These are phyloP conservation scores for Leishmania arabica DNA, from an alignment of 208 protist species.

Conservation along the genomic window DNA sequence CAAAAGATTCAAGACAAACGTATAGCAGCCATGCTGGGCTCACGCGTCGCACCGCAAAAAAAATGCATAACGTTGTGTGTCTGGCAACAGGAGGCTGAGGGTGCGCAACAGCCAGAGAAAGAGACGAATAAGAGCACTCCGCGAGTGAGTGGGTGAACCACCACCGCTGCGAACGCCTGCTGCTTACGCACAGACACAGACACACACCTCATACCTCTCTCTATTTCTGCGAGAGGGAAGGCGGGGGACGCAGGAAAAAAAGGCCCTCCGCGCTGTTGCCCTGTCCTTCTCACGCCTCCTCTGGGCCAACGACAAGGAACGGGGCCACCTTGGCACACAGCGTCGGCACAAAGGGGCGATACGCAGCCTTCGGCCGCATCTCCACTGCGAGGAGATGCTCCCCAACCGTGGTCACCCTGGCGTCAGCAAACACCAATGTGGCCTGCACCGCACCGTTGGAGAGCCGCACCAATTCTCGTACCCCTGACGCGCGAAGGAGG, in stretches of 20 bases:
- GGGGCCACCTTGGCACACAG: conserved; percentile 56
- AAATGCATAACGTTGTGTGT: neutral
- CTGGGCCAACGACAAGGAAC: conserved; percentile 61
- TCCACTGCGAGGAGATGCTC: conserved; percentile 76
- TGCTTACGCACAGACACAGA: too few species aligned
- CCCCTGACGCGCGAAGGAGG: neutral
- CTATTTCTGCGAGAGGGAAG: neutral
- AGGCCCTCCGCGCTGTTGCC: neutral
- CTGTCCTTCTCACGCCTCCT: conserved; percentile 10
- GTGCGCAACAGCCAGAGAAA: neutral
- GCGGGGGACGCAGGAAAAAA: neutral
- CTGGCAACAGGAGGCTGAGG: neutral
- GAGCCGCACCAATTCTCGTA: neutral
- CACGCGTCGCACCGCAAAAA: neutral
- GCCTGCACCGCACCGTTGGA: neutral
- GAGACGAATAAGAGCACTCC: neutral
- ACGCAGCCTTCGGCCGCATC: conserved; percentile 39
- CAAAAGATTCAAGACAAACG: neutral
- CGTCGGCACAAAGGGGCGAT: conserved; percentile 60
- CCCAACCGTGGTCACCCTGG: conserved; percentile 41
- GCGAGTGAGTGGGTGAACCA: neutral
- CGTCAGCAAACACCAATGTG: conserved; percentile 39
- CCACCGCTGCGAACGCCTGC: neutral
- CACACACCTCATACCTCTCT: neutral
- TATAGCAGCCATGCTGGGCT: neutral